A percentile compares a stretch with the other conserved stretches of the same genome.
Evolutionary conservation across 1,139 yeast genomes (phyloP).

Genomic region (Candida sp.): DNA sequence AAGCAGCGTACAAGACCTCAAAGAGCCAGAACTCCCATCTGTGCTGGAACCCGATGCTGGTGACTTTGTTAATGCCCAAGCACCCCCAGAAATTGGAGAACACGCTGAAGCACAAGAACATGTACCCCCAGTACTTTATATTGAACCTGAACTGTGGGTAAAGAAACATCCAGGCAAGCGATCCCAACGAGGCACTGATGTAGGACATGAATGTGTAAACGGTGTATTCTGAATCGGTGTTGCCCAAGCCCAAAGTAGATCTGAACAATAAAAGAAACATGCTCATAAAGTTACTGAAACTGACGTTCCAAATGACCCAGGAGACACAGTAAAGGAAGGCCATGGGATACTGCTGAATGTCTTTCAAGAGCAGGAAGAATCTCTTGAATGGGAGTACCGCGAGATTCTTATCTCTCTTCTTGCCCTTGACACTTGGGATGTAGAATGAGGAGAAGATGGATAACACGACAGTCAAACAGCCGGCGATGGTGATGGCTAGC

Average conservation of each 20-base stretch:
- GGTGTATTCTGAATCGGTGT: slow-evolving; percentile 44
- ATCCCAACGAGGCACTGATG: slow-evolving; percentile 37
- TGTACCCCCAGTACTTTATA: slow-evolving; percentile 41
- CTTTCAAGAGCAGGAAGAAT: slow-evolving; percentile 24
- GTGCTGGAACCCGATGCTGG: slow-evolving; percentile 42
- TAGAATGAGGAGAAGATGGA: slow-evolving; percentile 29
- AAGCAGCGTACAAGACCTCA: slow-evolving; percentile 38
- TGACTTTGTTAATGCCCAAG: slow-evolving; percentile 32
- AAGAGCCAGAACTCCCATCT: slow-evolving; percentile 51
- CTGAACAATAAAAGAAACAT: slow-evolving; percentile 45
- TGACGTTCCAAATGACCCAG: slow-evolving; percentile 52
- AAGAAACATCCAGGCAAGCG: slow-evolving; percentile 41
- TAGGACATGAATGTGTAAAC: slow-evolving; percentile 44
- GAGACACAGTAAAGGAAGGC: slow-evolving; percentile 43
- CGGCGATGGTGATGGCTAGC: slow-evolving; percentile 46
- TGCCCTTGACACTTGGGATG: slow-evolving; percentile 38
- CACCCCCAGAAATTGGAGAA: slow-evolving; percentile 49
- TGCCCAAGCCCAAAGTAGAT: slow-evolving; percentile 44
- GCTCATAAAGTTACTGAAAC: slow-evolving; percentile 38
- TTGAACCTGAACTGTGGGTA: slow-evolving; percentile 29
- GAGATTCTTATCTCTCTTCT: slow-evolving; percentile 28
- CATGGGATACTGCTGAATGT: slow-evolving; percentile 35
- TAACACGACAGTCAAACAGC: slow-evolving; percentile 35
- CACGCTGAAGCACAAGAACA: slow-evolving; percentile 31
- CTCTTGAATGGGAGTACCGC: slow-evolving; percentile 30